Evolutionary conservation across 345 rosid genomes (phyloP).

Genomic region (Eutrema heterophyllum): DNA sequence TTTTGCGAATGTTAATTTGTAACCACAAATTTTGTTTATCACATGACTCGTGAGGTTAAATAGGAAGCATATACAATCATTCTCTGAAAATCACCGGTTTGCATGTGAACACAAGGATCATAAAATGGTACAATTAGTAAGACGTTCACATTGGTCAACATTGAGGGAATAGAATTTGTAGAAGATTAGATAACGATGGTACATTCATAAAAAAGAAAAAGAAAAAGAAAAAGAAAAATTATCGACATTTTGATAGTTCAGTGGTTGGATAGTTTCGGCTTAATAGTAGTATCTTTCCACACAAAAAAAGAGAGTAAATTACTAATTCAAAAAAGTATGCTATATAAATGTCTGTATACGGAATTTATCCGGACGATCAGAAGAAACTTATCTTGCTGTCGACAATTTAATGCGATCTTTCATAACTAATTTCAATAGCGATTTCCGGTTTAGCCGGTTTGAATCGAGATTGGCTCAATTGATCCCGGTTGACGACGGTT

Average conservation of each 20-base stretch:
- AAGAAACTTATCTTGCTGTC: background rate
- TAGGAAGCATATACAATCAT: background rate
- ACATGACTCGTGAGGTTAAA: background rate
- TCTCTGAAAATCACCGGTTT: background rate
- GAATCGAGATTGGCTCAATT: no score
- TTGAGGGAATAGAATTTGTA: background rate
- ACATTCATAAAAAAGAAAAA: no score
- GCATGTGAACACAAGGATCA: conserved; percentile 12
- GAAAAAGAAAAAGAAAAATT: no score
- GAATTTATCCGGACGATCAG: background rate
- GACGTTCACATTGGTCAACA: conserved; percentile 18
- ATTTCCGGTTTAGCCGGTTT: no score
- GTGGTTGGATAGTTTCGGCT: background rate
- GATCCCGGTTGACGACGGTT: no score
- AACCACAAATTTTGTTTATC: background rate
- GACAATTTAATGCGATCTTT: background rate
- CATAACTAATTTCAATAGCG: background rate
- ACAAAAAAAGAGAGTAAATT: background rate
- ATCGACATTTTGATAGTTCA: background rate
- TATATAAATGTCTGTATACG: background rate
- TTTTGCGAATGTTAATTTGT: background rate
- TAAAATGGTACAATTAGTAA: background rate
- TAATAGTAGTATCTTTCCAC: background rate
- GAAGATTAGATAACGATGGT: background rate
- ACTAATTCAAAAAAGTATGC: background rate